A percentile compares a stretch with the other conserved stretches of the same genome.
Evolutionary conservation across 1,139 yeast genomes (phyloP).

Genomic region (Hansenula lynferdii): DNA sequence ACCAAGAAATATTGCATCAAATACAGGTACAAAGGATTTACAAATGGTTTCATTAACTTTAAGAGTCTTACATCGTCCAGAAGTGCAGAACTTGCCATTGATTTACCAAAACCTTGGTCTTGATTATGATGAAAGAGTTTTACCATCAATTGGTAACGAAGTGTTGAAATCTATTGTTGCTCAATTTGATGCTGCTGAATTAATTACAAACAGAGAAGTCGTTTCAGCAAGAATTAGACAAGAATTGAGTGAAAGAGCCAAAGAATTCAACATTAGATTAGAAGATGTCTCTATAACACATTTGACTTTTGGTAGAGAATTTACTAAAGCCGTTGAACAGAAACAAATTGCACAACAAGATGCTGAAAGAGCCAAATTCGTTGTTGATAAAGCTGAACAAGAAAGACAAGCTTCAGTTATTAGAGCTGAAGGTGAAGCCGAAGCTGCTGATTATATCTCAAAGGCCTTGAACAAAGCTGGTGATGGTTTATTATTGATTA

Average conservation of each 20-base stretch:
- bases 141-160: slow-evolving; percentile 97
- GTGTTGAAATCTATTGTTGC: slow-evolving; percentile 94
- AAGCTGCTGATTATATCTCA: slow-evolving; percentile 93
- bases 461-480: slow-evolving; percentile 94
- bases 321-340: slow-evolving; percentile 98
- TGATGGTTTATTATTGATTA: slow-evolving; percentile 88
- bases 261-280: slow-evolving; percentile 82
- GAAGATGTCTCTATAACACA: slow-evolving; percentile 99
- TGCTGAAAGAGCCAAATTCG: slow-evolving; percentile 93
- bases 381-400: slow-evolving; percentile 97
- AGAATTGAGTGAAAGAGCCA: slow-evolving; percentile 80
- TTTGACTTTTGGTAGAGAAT: slow-evolving; percentile 95
- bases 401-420: slow-evolving; percentile 93
- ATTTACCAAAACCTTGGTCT: slow-evolving; percentile 90
- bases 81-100: slow-evolving; percentile 70
- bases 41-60: slow-evolving; percentile 93
- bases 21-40: slow-evolving; percentile 95
- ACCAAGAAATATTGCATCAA: slow-evolving; percentile 91
- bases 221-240: slow-evolving; percentile 87
- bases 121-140: slow-evolving; percentile 95
- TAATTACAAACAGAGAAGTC: slow-evolving; percentile 94
- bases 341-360: slow-evolving; percentile 99
- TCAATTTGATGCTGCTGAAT: slow-evolving; percentile 96
- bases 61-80: slow-evolving; percentile 93
- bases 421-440: slow-evolving; percentile 99